phyloP scores from a whole-genome alignment of 1,139 yeast genomes.

The Meyerozyma sp. region DNA sequence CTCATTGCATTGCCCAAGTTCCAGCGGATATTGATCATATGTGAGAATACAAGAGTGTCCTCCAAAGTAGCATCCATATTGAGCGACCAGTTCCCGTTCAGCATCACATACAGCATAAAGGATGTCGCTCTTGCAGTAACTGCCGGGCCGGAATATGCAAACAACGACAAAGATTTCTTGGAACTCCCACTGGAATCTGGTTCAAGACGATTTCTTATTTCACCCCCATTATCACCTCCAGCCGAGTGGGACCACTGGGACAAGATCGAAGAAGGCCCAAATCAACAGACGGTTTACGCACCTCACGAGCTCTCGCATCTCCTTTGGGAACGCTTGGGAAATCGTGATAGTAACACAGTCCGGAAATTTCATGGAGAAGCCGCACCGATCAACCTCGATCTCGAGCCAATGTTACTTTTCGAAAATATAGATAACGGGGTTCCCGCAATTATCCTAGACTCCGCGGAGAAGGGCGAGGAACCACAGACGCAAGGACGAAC shows the following conservation, averaged over 20 bases:
- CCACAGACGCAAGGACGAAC: slow-evolving; percentile 1
- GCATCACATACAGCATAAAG: slow-evolving; percentile 28
- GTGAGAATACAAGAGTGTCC: slow-evolving; percentile 22
- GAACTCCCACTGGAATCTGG: slow-evolving; percentile 40
- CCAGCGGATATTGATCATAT: slow-evolving; percentile 30
- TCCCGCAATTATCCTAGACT: slow-evolving; percentile 11
- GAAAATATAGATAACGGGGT: slow-evolving; percentile 24
- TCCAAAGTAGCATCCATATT: slow-evolving; percentile 1
- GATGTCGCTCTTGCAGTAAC: slow-evolving; percentile 14
- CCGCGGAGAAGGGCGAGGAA: slow-evolving; percentile 7
- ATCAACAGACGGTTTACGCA: slow-evolving; percentile 29
- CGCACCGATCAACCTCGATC: slow-evolving; percentile 11
- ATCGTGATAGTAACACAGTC: slow-evolving; percentile 31
- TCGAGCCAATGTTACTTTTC: slow-evolving; percentile 33
- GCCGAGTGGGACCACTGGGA: slow-evolving; percentile 45
- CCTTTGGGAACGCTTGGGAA: slow-evolving; percentile 44
- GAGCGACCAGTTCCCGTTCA: slow-evolving; percentile 4
- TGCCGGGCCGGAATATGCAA: background rate
- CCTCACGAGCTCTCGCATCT: slow-evolving; percentile 39
- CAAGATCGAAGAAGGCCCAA: slow-evolving; percentile 40
- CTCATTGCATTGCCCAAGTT: slow-evolving; percentile 32
- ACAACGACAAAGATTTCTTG: slow-evolving; percentile 21
- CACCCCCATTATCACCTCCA: slow-evolving; percentile 46
- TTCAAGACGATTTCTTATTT: slow-evolving; percentile 36
- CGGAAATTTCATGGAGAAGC: slow-evolving; percentile 18